These are phyloP conservation scores for Chalaropsis thielavioides DNA, from an alignment of 2,329 filamentous ascomycete genomes.

Conservation along the genomic window DNA sequence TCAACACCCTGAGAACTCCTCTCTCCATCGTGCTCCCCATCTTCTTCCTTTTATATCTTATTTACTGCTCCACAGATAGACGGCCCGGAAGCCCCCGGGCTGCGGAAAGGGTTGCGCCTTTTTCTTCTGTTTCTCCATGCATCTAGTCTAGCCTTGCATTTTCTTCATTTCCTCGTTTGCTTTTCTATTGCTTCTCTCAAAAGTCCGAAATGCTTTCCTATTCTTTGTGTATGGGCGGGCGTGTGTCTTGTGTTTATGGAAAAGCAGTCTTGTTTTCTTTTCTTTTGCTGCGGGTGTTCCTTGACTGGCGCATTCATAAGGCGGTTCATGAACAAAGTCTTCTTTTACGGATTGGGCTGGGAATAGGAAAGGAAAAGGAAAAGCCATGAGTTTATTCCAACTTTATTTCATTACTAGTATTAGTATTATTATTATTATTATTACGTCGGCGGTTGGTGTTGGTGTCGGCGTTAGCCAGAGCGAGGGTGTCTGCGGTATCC, in stretches of 20 bases:
- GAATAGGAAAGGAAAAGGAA: neutral
- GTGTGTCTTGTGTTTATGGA: constrained; percentile 7
- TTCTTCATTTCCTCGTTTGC: neutral
- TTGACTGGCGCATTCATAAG: neutral
- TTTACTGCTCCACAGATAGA: neutral
- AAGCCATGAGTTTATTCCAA: neutral
- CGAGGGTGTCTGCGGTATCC: neutral
- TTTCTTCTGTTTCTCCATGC: neutral
- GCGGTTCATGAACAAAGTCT: neutral
- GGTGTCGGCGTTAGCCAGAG: neutral
- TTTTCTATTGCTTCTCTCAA: neutral
- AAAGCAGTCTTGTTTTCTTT: constrained; percentile 5
- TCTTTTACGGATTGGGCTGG: neutral
- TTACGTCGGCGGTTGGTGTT: neutral
- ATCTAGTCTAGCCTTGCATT: neutral
- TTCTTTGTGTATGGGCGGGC: neutral
- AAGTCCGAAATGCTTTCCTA: neutral
- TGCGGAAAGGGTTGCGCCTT: neutral
- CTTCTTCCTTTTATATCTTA: neutral
- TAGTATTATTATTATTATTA: neutral
- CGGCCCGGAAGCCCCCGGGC: neutral
- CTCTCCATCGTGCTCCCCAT: neutral
- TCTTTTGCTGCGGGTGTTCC: neutral
- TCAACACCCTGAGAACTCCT: neutral
- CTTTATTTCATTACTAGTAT: neutral